Base-by-base conservation (phyloP, 2,329 filamentous ascomycete species). In the Colletotrichum sp. region DNA sequence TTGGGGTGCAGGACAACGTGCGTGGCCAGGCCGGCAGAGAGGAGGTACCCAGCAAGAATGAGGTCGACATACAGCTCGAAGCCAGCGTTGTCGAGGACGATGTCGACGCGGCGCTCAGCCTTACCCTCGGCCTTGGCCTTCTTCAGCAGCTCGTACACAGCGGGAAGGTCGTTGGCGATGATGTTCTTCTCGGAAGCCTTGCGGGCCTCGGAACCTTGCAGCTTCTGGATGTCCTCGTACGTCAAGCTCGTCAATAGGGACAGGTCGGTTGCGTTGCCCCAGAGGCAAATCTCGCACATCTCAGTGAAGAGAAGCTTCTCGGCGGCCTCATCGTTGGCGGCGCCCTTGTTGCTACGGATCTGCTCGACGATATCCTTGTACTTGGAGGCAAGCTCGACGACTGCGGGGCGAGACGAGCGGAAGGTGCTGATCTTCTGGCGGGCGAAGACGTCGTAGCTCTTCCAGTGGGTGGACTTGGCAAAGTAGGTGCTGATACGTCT, bases 11-110 rank as follows among this genome's bases (percentile, higher is more conserved):
- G 90, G 25, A 98, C 93, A 16, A 99, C 90, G 28, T 92, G 92
- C 0, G 96, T 98, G 0, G 97, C 97, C 8, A 99, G 91, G 1
- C 94, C 95, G 0, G 95, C 90, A 1, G 95, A 93, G 8, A 99
- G 89, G 16, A 99, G 89, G 83, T 98, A 99, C 1, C 96, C 96
- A 0, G 95, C 96, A 3, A 99, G 90, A 73, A 98, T 93, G 12
- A 99, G 90, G 82, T 99, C 97, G 78, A 98, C 97, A 82, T 96
- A 99, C 15, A 99, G 91, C 88, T 99, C 97, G 82, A 99, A 99
- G 8, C 97, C 97, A 25, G 97, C 95, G 80, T 99, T 99, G 84
- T 99, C 97, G 7, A 99, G 93, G 3, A 99, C 94, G 78, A 99
- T 96, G 81, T 99, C 97, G 3, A 99, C 94, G 19, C 95, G 90